These are phyloP conservation scores for Candida tunisiensis DNA, from an alignment of 1,139 yeast genomes.

Conservation along the genomic window DNA sequence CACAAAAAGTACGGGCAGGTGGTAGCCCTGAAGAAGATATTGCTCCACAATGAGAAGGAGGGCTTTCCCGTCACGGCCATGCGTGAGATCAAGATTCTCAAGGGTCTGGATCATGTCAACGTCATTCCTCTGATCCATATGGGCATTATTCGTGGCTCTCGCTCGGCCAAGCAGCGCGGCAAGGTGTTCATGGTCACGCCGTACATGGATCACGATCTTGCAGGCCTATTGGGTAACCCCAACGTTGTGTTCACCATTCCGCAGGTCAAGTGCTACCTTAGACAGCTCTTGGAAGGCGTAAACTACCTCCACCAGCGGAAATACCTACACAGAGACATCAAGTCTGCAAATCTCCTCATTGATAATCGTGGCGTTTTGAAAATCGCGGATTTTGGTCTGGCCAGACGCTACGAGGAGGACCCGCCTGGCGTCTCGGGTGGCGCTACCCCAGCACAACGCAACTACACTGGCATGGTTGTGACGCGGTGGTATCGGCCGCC, in stretches of 20 bases:
- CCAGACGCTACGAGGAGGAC: conserved; percentile 61
- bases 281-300: conserved; percentile 63
- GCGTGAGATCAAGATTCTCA: conserved; percentile 77
- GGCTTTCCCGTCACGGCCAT: conserved; percentile 94
- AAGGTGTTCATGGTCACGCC: conserved; percentile 78
- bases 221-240: conserved; percentile 84
- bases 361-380: conserved; percentile 64
- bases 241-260: conserved; percentile 39
- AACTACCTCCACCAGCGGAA: conserved; percentile 54
- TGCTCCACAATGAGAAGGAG: conserved; percentile 72
- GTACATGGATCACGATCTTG: conserved; percentile 84
- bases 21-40: conserved; percentile 76
- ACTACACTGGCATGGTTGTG: conserved; percentile 82
- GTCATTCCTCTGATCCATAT: conserved; percentile 69
- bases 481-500: conserved; percentile 98
- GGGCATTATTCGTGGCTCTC: conserved; percentile 39
- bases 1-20: conserved; percentile 31
- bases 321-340: conserved; percentile 80
- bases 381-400: conserved; percentile 89
- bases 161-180: conserved; percentile 14
- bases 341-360: conserved; percentile 80
- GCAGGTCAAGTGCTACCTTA: conserved; percentile 73
- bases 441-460: conserved; percentile 26
- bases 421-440: conserved; percentile 57
- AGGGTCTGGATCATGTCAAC: conserved; percentile 50